Conservation (phyloP, 257 asterid species). For the Sherardia arvensis region DNA sequence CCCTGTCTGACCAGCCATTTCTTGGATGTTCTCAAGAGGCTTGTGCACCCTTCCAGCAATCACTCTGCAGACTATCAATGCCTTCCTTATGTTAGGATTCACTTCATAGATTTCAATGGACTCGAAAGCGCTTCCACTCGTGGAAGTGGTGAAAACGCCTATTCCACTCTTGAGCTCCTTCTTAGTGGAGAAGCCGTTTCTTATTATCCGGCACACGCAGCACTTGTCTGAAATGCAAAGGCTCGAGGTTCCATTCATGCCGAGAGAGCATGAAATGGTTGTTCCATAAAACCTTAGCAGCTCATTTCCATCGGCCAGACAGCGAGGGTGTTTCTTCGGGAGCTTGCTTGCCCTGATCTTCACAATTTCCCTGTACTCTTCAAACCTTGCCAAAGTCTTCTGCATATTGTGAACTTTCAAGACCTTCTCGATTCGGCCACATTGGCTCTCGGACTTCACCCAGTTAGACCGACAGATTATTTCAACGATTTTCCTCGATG, state of each 20-base stretch:
- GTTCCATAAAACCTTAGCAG: conserved; percentile 74
- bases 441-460: conserved; percentile 44
- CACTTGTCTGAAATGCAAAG: conserved; percentile 67
- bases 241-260: conserved; percentile 54
- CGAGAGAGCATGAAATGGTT: conserved; percentile 60
- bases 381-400: conserved; percentile 60
- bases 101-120: conserved; percentile 29
- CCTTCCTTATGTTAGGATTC: conserved; percentile 35
- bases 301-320: conserved; percentile 88
- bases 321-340: conserved; percentile 79
- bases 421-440: conserved; percentile 57
- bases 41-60: conserved; percentile 90
- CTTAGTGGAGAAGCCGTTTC: conserved; percentile 57
- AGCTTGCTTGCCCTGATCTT: conserved; percentile 65
- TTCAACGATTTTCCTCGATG: conserved; percentile 82
- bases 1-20: conserved; percentile 59
- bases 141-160: conserved; percentile 82
- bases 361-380: conserved; percentile 67
- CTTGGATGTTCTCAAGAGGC: conserved; percentile 71
- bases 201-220: conserved; percentile 57
- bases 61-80: conserved; percentile 78
- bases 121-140: conserved; percentile 78
- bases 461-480: conserved; percentile 79
- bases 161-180: conserved; percentile 46
- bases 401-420: conserved; percentile 72